A percentile compares a stretch with the other conserved stretches of the same genome.
Evolutionary conservation across 805 yeast species (phyloP).

Genomic region (Nakazawaea pomicola): DNA sequence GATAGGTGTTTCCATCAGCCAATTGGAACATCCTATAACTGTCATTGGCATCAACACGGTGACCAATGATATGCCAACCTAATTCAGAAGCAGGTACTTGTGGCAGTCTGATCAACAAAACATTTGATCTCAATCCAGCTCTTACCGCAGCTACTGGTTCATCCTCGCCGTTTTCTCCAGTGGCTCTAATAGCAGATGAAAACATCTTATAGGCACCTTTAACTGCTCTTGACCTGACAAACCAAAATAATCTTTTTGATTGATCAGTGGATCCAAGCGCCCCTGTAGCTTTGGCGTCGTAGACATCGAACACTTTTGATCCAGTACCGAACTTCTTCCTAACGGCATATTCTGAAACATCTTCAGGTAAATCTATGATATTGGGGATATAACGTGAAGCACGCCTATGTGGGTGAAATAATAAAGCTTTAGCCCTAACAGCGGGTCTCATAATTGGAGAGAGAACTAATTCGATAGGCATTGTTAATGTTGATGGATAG

Average conservation of each 20-base stretch:
- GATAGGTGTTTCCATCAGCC: conserved; percentile 56
- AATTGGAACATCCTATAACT: conserved; percentile 55
- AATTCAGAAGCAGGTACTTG: conserved; percentile 46
- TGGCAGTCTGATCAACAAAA: conserved; percentile 48
- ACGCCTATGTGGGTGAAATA: conserved; percentile 52
- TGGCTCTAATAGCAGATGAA: conserved; percentile 32
- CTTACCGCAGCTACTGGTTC: conserved; percentile 55
- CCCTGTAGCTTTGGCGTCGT: conserved; percentile 34
- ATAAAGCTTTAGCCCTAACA: conserved; percentile 46
- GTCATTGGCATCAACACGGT: conserved; percentile 57
- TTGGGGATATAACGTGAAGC: conserved; percentile 53
- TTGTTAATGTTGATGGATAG: conserved; percentile 18
- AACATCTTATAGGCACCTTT: conserved; percentile 62
- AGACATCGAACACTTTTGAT: conserved; percentile 52
- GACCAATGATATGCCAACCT: conserved; percentile 61
- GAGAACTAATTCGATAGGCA: conserved; percentile 58
- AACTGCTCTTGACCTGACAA: conserved; percentile 59
- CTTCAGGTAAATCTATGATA: conserved; percentile 37
- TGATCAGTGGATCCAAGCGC: conserved; percentile 38
- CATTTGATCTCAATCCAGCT: conserved; percentile 59
- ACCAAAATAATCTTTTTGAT: conserved; percentile 43
- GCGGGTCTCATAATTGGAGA: conserved; percentile 59
- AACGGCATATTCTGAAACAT: conserved; percentile 38
- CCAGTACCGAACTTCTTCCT: conserved; percentile 59
- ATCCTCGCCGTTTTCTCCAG: conserved; percentile 45